Evolutionary conservation across 768 basidiomycete genomes (phyloP), one percentile per base, ranked within the genome.

Genomic region (Crassisporium funariophilum): DNA sequence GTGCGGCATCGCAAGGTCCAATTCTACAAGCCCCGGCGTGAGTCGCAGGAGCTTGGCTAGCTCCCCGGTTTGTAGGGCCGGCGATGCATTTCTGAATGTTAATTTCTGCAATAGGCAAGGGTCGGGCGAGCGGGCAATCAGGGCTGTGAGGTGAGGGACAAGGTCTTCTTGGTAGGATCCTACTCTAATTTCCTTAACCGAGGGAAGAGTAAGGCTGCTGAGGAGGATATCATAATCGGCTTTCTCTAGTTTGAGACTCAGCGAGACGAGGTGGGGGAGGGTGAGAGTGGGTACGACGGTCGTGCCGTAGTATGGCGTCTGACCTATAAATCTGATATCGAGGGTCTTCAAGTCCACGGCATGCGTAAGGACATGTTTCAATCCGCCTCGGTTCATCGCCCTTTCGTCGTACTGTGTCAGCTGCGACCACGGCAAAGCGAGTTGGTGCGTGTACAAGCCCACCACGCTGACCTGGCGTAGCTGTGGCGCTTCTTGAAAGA

Each of bases 101-200:
- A 53, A 40, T 10, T 46, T 38, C 15, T 46, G 44, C 23, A 53
- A 22, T 19, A 9, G 12, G 4, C 19, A 20, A 3, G 35, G 35
- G 3, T 27, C 35, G 7, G 36, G 40, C 27, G 47, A 49, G 9
- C 47, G 52, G 12, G 33, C 4, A n/a, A 53, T 40, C 11, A 53
- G n/a, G 7, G 47, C 38, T 6, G 34, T 46, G 1, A 53, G 21
- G 11, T 38, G 31, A 2, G 52, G 47, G 8, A 53, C 20, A n/a
- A 46, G 5, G 35, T 49, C 38, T 24, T 23, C 44, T 15, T 47
- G 52, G 16, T 49, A 53, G n/a, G 49, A 46, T 13, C 35, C 44
- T 27, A 53, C 44, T n/a, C 19, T 38, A 41, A 49, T 42, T 19
- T 17, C n/a, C 8, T 42, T 21, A 7, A 53, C 25, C 4, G 27